phyloP scores from a whole-genome alignment of 495 filamentous ascomycete genomes.

The Annulohypoxylon stygium region DNA sequence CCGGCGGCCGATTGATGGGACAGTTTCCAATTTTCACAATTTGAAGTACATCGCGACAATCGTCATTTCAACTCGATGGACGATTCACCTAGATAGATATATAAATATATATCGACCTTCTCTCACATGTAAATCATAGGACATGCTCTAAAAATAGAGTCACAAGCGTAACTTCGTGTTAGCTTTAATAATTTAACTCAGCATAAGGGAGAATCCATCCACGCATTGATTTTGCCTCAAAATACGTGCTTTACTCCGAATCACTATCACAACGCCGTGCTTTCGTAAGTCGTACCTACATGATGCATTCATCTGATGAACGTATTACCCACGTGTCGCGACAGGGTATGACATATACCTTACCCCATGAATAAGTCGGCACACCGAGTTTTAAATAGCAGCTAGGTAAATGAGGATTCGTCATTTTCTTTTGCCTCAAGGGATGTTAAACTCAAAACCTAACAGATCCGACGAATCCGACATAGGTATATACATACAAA shows the following conservation, averaged over 20 bases:
- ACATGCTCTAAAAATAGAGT: background rate
- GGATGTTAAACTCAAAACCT: conserved; percentile 11
- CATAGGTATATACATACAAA: conserved; percentile 1
- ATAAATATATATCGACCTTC: background rate
- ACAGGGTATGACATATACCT: conserved; percentile 14
- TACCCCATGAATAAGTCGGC: conserved; percentile 6
- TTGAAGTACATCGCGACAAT: conserved; percentile 25
- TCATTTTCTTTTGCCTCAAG: conserved; percentile 19
- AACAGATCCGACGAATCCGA: conserved; percentile 21
- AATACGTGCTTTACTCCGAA: background rate
- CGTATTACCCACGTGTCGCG: conserved; percentile 26
- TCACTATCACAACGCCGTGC: background rate
- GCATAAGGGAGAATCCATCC: background rate
- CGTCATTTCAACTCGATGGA: conserved; percentile 9
- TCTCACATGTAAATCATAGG: background rate
- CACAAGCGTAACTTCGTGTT: background rate
- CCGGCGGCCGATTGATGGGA: conserved; percentile 13
- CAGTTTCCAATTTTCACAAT: conserved; percentile 15
- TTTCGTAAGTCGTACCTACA: background rate
- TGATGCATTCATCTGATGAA: conserved; percentile 3
- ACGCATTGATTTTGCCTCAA: conserved; percentile 1
- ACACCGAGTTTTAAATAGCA: conserved; percentile 35
- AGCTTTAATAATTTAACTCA: background rate
- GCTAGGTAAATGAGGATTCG: conserved; percentile 7
- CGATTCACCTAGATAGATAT: conserved; percentile 1